phyloP scores from a whole-genome alignment of 768 basidiomycete species.

The Pulveroboletus sp. region DNA sequence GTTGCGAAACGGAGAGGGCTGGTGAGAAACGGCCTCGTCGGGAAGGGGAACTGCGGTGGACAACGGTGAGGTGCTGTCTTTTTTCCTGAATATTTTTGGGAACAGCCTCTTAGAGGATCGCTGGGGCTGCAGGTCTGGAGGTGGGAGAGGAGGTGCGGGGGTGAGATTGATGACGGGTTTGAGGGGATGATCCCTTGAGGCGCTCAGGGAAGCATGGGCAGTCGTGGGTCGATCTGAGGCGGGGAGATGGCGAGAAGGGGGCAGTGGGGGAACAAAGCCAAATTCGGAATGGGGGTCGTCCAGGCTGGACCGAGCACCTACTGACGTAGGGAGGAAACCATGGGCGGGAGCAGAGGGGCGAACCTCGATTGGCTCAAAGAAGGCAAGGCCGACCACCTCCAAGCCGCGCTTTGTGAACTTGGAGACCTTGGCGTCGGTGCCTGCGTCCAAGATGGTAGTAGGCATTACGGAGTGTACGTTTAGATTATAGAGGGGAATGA shows the following conservation, averaged over 20 bases:
- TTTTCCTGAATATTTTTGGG: slow-evolving; percentile 67
- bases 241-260: slow-evolving; percentile 6
- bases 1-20: slow-evolving; percentile 13
- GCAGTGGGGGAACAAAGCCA: slow-evolving; percentile 6
- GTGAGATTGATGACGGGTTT: slow-evolving; percentile 15
- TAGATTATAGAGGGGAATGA: slow-evolving; percentile 83
- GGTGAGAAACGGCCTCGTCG: slow-evolving; percentile 16
- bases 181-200: not conserved
- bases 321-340: slow-evolving; percentile 6
- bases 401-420: slow-evolving; percentile 68
- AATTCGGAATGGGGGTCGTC: slow-evolving; percentile 16
- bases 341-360: slow-evolving; percentile 33
- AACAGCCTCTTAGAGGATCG: slow-evolving; percentile 58
- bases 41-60: slow-evolving; percentile 26
- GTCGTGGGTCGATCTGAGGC: slow-evolving; percentile 9
- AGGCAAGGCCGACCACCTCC: slow-evolving; percentile 71
- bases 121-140: slow-evolving; percentile 20
- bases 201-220: not conserved
- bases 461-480: slow-evolving; percentile 86
- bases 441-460: slow-evolving; percentile 82
- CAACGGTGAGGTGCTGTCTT: slow-evolving; percentile 22
- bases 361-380: slow-evolving; percentile 80
- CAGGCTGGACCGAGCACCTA: slow-evolving; percentile 17
- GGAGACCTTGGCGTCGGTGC: slow-evolving; percentile 82
- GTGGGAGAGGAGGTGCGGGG: slow-evolving; percentile 12